These are phyloP conservation scores for Aureobasidium mangrovei DNA, from an alignment of 2,329 filamentous ascomycete species.

Conservation along the genomic window DNA sequence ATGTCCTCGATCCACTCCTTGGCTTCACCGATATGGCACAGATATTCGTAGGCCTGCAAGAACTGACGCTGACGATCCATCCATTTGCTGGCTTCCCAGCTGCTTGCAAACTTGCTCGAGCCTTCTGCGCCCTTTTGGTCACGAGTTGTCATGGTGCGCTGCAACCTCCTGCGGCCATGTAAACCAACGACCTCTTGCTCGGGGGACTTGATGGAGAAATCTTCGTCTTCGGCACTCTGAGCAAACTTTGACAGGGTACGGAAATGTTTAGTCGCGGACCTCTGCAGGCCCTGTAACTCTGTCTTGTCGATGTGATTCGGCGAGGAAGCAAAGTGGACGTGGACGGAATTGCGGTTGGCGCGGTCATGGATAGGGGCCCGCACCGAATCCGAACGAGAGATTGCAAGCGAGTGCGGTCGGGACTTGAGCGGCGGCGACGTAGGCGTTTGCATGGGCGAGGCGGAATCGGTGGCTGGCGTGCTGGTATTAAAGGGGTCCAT, in stretches of 20 bases:
- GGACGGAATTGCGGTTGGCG: slow-evolving; percentile 18
- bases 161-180: slow-evolving; percentile 72
- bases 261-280: slow-evolving; percentile 83
- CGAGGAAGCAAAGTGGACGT: slow-evolving; percentile 25
- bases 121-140: slow-evolving; percentile 38
- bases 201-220: slow-evolving; percentile 68
- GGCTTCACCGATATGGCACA: slow-evolving; percentile 96
- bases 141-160: slow-evolving; percentile 53
- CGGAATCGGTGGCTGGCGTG: slow-evolving; percentile 18
- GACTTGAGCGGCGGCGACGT: slow-evolving; percentile 20
- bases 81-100: slow-evolving; percentile 81
- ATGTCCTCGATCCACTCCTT: slow-evolving; percentile 98
- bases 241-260: slow-evolving; percentile 78
- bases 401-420: slow-evolving; percentile 22
- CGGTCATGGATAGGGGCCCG: slow-evolving; percentile 27
- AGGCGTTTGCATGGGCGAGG: slow-evolving; percentile 18
- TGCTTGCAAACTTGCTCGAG: slow-evolving; percentile 27
- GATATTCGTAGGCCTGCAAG: slow-evolving; percentile 92
- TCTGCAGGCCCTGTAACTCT: slow-evolving; percentile 73
- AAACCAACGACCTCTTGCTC: slow-evolving; percentile 83
- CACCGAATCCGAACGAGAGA: slow-evolving; percentile 30
- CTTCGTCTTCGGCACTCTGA: slow-evolving; percentile 63
- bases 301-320: slow-evolving; percentile 38
- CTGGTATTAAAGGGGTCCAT: slow-evolving; percentile 5
- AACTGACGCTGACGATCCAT: slow-evolving; percentile 99